Conservation (phyloP, 2,329 filamentous ascomycete genomes). For the Fusarium succisae region DNA sequence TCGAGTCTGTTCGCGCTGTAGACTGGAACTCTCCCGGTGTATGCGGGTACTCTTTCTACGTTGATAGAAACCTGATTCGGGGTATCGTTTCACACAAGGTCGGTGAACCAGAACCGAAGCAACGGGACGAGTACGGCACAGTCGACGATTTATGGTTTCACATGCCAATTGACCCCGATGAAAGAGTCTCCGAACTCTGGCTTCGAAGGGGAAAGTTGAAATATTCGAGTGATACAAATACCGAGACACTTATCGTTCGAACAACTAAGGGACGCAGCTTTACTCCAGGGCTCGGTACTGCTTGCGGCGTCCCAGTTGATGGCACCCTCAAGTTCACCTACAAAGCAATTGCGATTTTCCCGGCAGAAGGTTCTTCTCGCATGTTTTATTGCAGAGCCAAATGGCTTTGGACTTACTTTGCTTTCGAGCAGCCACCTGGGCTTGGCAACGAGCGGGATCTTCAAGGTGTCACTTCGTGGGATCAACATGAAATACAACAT, state of each 20-base stretch:
- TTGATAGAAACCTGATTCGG: accelerated
- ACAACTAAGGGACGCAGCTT: neutral
- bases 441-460: accelerated
- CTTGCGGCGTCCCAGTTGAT: too few species aligned
- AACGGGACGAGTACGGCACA: neutral
- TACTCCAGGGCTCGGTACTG: too few species aligned
- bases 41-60: neutral
- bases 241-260: neutral
- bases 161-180: neutral
- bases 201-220: neutral
- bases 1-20: neutral
- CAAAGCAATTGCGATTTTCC: neutral
- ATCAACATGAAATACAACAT: neutral
- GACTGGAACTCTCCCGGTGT: neutral
- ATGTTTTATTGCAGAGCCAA: neutral
- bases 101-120: neutral
- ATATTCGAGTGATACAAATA: too few species aligned
- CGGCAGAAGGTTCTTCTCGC: neutral
- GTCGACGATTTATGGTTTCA: accelerated
- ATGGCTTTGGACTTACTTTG: neutral
- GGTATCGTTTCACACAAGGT: neutral
- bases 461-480: neutral
- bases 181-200: neutral
- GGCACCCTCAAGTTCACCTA: neutral
- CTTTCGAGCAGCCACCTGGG: accelerated